Base-by-base conservation (phyloP, 768 basidiomycete species). In the Butyriboletus loyo region DNA sequence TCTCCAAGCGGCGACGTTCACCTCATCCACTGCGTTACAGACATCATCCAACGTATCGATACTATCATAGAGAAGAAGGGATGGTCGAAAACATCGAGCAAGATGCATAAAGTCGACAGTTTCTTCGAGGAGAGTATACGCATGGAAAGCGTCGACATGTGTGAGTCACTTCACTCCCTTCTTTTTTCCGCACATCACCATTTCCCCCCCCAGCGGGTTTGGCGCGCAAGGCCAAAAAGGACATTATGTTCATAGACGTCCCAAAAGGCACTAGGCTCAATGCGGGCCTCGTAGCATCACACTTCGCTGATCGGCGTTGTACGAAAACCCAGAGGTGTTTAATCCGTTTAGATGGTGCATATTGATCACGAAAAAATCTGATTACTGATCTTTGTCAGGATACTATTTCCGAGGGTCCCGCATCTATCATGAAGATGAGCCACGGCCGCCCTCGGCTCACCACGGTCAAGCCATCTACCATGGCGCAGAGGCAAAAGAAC, bases 381-480 rank as follows among this genome's bases (percentile, higher is more conserved):
- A 10, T 82, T 80, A 32, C 52, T 64, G 37, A 65, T 25, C 14
- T 3, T 36, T 38, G 21, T 3, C 51, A 69, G 59, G 54, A 64
- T 19, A 53, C 60, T 35, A 39, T 70, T 24, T 57, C 47, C 6
- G 59, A 66, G 36, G 62, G 66, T 9, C 66, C 68, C 7, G 24
- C 56, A 7, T 68, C 68, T 32, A 47, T 46, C 43, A 59, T 68
- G 38, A 57, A 36, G 46, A 56, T 32, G 49, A n/a, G n/a, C n/a
- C n/a, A n/a, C n/a, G n/a, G n/a, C n/a, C n/a, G 50, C 30, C 51
- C 56, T 28, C 54, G 46, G 15, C 58, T 57, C 40, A 38, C 69
- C 24, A 67, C 80, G 11, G 71, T 85, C 35, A 87, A 87, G 64
- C 73, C 76, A 13, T 75, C 84, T 5, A 69, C 81, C 3, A 73